These are phyloP conservation scores for Boletus semigastroideus DNA, from an alignment of 1,284 basidiomycete genomes.

Conservation along the genomic window DNA sequence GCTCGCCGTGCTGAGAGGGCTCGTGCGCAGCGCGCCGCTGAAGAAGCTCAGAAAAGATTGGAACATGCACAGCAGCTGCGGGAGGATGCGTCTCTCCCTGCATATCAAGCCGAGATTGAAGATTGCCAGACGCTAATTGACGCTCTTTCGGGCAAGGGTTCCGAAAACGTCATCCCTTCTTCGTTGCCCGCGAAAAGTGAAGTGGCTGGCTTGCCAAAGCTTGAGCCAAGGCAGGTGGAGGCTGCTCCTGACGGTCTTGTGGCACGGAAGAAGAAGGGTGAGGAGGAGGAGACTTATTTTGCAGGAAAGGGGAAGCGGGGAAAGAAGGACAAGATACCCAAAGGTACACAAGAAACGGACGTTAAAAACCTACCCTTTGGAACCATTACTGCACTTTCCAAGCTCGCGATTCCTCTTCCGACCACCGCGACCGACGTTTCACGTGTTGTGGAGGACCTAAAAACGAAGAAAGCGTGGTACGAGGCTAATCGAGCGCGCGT, in stretches of 20 bases:
- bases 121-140: constrained; percentile 95
- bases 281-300: constrained; percentile 85
- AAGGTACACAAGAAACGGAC: constrained; percentile 41
- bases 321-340: constrained; percentile 55
- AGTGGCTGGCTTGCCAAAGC: constrained; percentile 73
- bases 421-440: constrained; percentile 75
- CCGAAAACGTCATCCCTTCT: constrained; percentile 51
- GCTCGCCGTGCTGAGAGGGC: constrained; percentile 79
- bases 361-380: constrained; percentile 66
- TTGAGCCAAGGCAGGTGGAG: constrained; percentile 87
- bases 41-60: constrained; percentile 82
- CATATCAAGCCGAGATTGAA: constrained; percentile 93
- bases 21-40: constrained; percentile 78
- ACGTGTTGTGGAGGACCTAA: constrained; percentile 86
- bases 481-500: constrained; percentile 72
- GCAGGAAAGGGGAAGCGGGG: constrained; percentile 75
- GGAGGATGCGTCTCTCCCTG: constrained; percentile 90
- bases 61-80: constrained; percentile 81
- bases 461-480: constrained; percentile 95
- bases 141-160: constrained; percentile 78
- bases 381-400: constrained; percentile 85
- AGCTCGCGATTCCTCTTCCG: constrained; percentile 90
- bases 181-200: constrained; percentile 43
- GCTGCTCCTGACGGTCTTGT: constrained; percentile 68
- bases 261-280: constrained; percentile 89